Conservation (phyloP, 1,139 yeast species). For the Lodderomyces metapsilosis region DNA sequence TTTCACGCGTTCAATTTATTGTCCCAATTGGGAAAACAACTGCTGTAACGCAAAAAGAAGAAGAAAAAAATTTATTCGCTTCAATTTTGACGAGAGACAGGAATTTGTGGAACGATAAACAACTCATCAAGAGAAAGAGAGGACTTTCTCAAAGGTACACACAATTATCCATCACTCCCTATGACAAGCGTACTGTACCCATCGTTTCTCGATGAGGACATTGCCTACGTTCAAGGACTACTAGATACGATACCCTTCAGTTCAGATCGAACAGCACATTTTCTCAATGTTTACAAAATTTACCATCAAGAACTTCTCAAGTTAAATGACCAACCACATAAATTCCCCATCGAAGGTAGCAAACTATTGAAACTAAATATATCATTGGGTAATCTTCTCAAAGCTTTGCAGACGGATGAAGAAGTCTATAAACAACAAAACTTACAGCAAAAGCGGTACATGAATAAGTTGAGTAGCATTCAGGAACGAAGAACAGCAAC, state of each 20-base stretch:
- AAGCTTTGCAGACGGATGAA: conserved; percentile 37
- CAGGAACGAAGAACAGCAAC: conserved; percentile 2
- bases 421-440: conserved; percentile 22
- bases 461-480: conserved; percentile 8
- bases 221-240: conserved; percentile 27
- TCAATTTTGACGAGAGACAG: not conserved
- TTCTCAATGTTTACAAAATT: conserved; percentile 35
- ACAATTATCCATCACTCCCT: too few species aligned
- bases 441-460: conserved; percentile 12
- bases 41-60: not conserved
- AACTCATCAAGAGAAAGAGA: too few species aligned
- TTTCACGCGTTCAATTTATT: not conserved
- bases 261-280: conserved; percentile 17
- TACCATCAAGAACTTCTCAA: conserved; percentile 26
- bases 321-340: conserved; percentile 21
- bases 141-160: too few species aligned
- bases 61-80: conserved; percentile 3
- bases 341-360: conserved; percentile 37
- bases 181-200: conserved; percentile 1
- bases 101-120: conserved; percentile 3
- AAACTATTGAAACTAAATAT: conserved; percentile 44
- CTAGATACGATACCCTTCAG: conserved; percentile 38
- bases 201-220: conserved; percentile 24
- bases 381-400: conserved; percentile 43
- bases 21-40: not conserved